phyloP scores from a whole-genome alignment of 83 land plant species.

The Picea abies region DNA sequence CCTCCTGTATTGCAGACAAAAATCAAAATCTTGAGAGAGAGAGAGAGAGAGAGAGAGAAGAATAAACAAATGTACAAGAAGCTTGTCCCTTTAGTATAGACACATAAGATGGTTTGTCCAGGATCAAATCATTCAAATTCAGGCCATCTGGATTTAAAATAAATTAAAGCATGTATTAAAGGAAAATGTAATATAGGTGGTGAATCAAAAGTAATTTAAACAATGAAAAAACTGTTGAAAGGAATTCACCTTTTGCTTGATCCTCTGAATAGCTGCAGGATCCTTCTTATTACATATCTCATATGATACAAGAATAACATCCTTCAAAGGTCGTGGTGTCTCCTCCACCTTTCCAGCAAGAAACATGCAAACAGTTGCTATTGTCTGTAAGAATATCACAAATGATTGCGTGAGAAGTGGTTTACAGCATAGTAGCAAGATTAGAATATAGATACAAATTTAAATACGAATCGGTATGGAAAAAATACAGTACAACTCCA shows the following conservation, averaged over 20 bases:
- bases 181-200: neutral
- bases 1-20: conserved; percentile 43
- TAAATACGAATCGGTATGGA: too few species aligned
- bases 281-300: conserved; percentile 60
- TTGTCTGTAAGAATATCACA: conserved; percentile 34
- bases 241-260: conserved; percentile 55
- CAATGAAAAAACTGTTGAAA: neutral
- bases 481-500: too few species aligned
- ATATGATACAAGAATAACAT: conserved; percentile 63
- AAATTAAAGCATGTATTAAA: neutral
- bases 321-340: conserved; percentile 60
- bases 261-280: conserved; percentile 49
- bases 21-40: conserved; percentile 6
- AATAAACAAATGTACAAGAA: neutral
- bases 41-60: conserved; percentile 2
- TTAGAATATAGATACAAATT: too few species aligned
- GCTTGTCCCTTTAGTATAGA: neutral
- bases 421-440: neutral
- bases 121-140: neutral
- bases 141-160: neutral
- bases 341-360: conserved; percentile 76
- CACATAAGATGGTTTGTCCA: too few species aligned
- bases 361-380: conserved; percentile 74
- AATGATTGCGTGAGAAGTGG: neutral
- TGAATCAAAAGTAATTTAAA: neutral